phyloP scores from a whole-genome alignment of 371 early-diverging fungal species.

The Mucor sp. region DNA sequence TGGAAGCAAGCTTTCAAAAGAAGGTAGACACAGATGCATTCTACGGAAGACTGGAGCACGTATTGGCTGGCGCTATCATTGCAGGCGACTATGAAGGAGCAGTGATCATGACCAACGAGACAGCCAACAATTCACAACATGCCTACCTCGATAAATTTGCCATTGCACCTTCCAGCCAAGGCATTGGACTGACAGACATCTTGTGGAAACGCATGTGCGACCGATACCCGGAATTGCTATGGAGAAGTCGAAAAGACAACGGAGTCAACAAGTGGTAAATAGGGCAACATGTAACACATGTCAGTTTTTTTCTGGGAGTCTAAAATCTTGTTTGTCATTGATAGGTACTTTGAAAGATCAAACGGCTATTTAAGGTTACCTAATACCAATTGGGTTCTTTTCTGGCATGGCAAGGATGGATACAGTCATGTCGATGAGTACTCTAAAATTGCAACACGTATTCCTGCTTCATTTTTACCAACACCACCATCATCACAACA shows the following conservation, averaged over 20 bases:
- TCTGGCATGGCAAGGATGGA: slow-evolving; percentile 74
- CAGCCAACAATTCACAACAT: slow-evolving; percentile 8
- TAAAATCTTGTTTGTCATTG: not conserved
- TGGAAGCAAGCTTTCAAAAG: slow-evolving; percentile 82
- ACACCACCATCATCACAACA: not conserved
- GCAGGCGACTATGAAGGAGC: slow-evolving; percentile 84
- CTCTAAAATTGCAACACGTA: slow-evolving; percentile 34
- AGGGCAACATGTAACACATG: not conserved
- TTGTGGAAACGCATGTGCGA: slow-evolving; percentile 82
- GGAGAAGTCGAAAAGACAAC: slow-evolving; percentile 89
- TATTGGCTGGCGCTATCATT: slow-evolving; percentile 68
- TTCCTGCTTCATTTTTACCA: slow-evolving; percentile 42
- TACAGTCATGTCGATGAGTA: slow-evolving; percentile 36
- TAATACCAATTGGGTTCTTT: slow-evolving; percentile 75
- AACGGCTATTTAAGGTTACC: slow-evolving; percentile 70
- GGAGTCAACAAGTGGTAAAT: slow-evolving; percentile 90
- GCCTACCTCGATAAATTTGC: slow-evolving; percentile 93
- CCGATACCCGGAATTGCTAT: slow-evolving; percentile 74
- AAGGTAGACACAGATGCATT: slow-evolving; percentile 61
- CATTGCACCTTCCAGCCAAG: slow-evolving; percentile 84
- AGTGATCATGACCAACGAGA: slow-evolving; percentile 44
- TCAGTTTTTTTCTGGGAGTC: too few species aligned
- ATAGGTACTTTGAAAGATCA: slow-evolving; percentile 88
- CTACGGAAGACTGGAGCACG: slow-evolving; percentile 62
- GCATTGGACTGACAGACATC: slow-evolving; percentile 92